Percentiles rank a stretch among this genome's conserved stretches.
phyloP scores from a whole-genome alignment of 2,329 filamentous ascomycete genomes.

The Bipolaris sorokiniana region DNA sequence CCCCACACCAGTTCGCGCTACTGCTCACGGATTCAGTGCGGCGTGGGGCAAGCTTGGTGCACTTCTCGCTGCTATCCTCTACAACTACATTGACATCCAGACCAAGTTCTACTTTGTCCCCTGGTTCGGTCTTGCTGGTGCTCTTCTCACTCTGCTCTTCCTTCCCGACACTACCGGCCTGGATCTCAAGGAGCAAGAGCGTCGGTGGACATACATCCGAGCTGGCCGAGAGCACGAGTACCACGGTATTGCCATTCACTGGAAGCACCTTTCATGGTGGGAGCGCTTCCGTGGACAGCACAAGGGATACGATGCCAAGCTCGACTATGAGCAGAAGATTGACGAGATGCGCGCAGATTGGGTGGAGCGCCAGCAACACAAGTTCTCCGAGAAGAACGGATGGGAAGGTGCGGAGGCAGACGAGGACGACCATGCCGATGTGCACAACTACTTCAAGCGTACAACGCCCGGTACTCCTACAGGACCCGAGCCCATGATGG shows the following conservation, averaged over 20 bases:
- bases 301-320: constrained; percentile 76
- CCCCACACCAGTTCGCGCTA: constrained; percentile 89
- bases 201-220: constrained; percentile 87
- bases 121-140: constrained; percentile 91
- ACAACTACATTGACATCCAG: constrained; percentile 89
- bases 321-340: constrained; percentile 82
- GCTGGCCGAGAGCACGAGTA: constrained; percentile 79
- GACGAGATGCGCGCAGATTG: constrained; percentile 73
- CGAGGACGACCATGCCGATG: constrained; percentile 38
- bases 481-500: constrained; percentile 27
- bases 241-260: constrained; percentile 91
- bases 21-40: constrained; percentile 93
- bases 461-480: constrained; percentile 23
- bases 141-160: constrained; percentile 82
- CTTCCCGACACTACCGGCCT: constrained; percentile 97
- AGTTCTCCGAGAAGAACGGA: constrained; percentile 45
- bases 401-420: constrained; percentile 37
- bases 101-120: constrained; percentile 91
- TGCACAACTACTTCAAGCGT: constrained; percentile 45
- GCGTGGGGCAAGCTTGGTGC: constrained; percentile 89
- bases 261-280: constrained; percentile 85
- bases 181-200: constrained; percentile 96
- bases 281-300: constrained; percentile 79
- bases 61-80: constrained; percentile 82
- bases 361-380: constrained; percentile 62